These are phyloP conservation scores for Penicillium sp. DNA, from an alignment of 2,329 filamentous ascomycete genomes.

Conservation along the genomic window DNA sequence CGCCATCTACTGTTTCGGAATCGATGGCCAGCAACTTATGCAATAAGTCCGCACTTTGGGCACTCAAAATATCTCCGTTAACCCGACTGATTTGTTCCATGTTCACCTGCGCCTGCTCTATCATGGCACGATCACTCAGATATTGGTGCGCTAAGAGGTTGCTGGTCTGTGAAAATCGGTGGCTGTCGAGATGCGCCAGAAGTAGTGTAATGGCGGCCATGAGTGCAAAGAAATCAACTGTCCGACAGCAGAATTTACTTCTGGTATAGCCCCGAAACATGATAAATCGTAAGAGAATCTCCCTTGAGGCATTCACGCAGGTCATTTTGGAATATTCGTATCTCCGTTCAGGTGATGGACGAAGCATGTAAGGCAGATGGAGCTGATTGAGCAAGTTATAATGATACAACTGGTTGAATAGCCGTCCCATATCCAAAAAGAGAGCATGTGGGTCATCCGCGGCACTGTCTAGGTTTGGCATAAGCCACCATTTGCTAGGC, in stretches of 20 bases:
- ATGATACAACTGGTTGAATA: conserved; percentile 53
- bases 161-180: not conserved
- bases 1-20: conserved; percentile 3
- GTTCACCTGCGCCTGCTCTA: conserved; percentile 39
- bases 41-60: conserved; percentile 22
- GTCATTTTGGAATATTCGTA: conserved; percentile 52
- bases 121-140: conserved; percentile 41
- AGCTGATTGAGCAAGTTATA: conserved; percentile 54
- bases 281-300: conserved; percentile 52
- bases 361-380: conserved; percentile 58
- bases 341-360: conserved; percentile 29
- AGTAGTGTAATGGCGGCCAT: conserved; percentile 27
- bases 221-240: conserved; percentile 28
- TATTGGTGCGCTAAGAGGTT: conserved; percentile 39
- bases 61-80: conserved; percentile 33
- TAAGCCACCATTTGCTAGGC: conserved; percentile 50
- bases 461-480: conserved; percentile 5
- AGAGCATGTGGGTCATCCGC: conserved; percentile 4
- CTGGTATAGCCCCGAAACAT: conserved; percentile 42
- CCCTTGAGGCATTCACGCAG: conserved; percentile 53
- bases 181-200: conserved; percentile 27
- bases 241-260: conserved; percentile 23
- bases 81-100: conserved; percentile 32
- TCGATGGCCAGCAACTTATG: conserved; percentile 20
- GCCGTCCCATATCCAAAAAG: conserved; percentile 33